Evolutionary conservation across 495 filamentous ascomycete genomes (phyloP), one percentile per base, ranked within the genome.

Genomic region (Staphylotrichum tortipilum): DNA sequence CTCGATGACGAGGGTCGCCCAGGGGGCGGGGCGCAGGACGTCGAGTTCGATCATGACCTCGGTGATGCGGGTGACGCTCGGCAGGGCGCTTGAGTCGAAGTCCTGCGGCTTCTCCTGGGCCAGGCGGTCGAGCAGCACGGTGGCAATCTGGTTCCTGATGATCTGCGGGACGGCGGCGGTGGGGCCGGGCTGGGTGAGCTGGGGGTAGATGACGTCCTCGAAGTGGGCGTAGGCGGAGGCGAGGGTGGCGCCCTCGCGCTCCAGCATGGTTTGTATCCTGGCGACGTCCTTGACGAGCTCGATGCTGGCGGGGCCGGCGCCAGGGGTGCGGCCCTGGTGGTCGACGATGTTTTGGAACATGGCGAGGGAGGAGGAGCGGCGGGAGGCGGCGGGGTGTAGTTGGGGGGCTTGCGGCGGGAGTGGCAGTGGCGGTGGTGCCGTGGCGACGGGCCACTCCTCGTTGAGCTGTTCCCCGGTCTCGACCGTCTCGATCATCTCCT

Each of bases 191-290:
- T 59, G 21, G 12, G 21, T 36, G 18, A 67, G 41, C 29, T 55
- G 53, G 14, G 68, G 69, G 17, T 61, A 58, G 19, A 72, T 57
- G n/a, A 63, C 58, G 17, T 65, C 49, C 11, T 66, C 58, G 49
- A 76, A 73, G 41, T 65, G 69, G 7, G 43, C 15, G 54, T 67
- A 78, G 11, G 70, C 60, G 2, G 67, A 59, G 10, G 48, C 29
- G 7, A 55, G 44, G 2, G 67, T 45, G 14, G 37, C 46, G 17
- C 42, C 30, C 33, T 55, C 55, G 3, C 47, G 52, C 1, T 62
- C 54, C 12, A 75, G 31, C 62, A 71, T 73, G 15, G 55, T 52
- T 47, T 65, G 59, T 22, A 74, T 56, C 36, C 58, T 60, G 24
- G 61, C 60, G 15, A 62, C 59, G 21, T 66, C 56, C 47, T 64